Evolutionary conservation across 495 filamentous ascomycete genomes (phyloP), one percentile per base, ranked within the genome.

Genomic region (Margaritispora aquatica): DNA sequence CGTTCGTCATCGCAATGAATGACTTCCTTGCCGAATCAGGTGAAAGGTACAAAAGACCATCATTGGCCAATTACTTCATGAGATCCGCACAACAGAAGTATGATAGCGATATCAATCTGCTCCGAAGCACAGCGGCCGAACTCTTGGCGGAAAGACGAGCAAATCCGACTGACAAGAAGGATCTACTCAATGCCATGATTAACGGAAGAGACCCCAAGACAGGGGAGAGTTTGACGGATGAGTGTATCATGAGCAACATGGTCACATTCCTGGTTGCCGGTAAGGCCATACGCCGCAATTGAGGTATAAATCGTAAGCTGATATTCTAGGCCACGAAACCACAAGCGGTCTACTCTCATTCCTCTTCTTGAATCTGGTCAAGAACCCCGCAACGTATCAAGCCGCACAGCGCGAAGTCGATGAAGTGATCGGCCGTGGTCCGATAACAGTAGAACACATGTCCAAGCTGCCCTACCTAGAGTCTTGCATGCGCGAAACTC

Each of bases 401-500:
- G 77, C 73, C 59, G 67, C 85, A 10, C 63, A 72, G 0, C 53
- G 66, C 0, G 85, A 89, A 64, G 77, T 88, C 17, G 86, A 88
- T 62, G 59, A 67, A 0, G 80, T 89, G 0, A 63, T 87, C 23
- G 84, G 84, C 2, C 68, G 70, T 27, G 77, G 73, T 19, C 75
- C 75, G 38, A 70, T 88, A 5, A 69, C 61, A 0, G 70, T 80
- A 17, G 77, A 82, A 7, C 81, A 88, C 59, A 51, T 90, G 31
- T 60, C 75, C 1, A 79, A 83, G 59, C 71, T 91, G 7, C 72
- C 74, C 0, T 90, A 89, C 65, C 71, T 89, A 60, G 79, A 77
- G n/a, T 85, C 80, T 21, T 71, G 84, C 21, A 72, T 89, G 62
- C 76, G 81, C 2, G 88, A 90, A 68, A 80, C 88, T 0, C 73